Percentiles rank a stretch among this genome's conserved stretches.
Conservation (phyloP, 129 eudicot genomes). For the Silybum marianum region DNA sequence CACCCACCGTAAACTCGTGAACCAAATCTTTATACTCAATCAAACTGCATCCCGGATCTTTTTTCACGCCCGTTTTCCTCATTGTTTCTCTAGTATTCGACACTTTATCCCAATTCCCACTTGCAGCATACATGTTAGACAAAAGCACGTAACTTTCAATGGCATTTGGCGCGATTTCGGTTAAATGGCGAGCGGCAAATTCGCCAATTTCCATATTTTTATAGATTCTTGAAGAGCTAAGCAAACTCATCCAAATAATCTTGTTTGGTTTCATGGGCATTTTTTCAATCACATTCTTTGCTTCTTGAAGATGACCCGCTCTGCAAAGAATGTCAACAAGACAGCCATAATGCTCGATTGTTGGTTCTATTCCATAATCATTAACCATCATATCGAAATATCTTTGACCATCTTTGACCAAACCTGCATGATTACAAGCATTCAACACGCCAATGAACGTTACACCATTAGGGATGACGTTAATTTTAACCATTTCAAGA, state of each 20-base stretch:
- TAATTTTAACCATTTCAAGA: constrained; percentile 31
- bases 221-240: constrained; percentile 64
- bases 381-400: constrained; percentile 69
- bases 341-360: constrained; percentile 82
- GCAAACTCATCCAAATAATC: constrained; percentile 83
- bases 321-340: constrained; percentile 89
- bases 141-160: constrained; percentile 81
- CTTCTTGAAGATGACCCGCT: constrained; percentile 68
- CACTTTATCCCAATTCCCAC: constrained; percentile 76
- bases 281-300: constrained; percentile 60
- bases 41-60: constrained; percentile 53
- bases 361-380: constrained; percentile 56
- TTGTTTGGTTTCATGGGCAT: constrained; percentile 83
- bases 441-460: constrained; percentile 50
- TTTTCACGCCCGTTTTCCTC: constrained; percentile 43
- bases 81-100: constrained; percentile 59
- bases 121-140: constrained; percentile 88
- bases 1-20: constrained; percentile 54
- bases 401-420: constrained; percentile 54
- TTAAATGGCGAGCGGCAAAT: constrained; percentile 48
- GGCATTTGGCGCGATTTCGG: constrained; percentile 65
- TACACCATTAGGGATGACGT: constrained; percentile 39
- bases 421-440: constrained; percentile 93
- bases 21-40: constrained; percentile 37
- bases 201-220: constrained; percentile 63